These are phyloP conservation scores for Calocybe indica DNA, from an alignment of 768 basidiomycete species.

Conservation along the genomic window DNA sequence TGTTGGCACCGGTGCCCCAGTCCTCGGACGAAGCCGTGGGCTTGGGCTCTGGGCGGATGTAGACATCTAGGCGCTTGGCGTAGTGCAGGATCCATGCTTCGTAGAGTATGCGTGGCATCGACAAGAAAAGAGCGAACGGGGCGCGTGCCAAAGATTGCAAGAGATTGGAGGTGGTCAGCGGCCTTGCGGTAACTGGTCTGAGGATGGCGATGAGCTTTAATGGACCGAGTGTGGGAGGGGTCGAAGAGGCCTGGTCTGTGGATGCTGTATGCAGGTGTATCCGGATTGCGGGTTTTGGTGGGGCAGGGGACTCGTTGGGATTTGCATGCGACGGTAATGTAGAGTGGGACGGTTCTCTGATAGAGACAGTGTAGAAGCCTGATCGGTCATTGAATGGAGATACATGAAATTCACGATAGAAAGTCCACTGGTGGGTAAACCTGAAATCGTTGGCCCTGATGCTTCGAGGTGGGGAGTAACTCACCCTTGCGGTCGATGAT, in stretches of 20 bases:
- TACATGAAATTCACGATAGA: constrained; percentile 65
- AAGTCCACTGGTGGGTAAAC: constrained; percentile 60
- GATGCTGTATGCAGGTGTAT: constrained; percentile 29
- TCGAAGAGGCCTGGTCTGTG: constrained; percentile 5
- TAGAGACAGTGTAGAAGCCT: constrained; percentile 56
- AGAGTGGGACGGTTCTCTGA: constrained; percentile 40
- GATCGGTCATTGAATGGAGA: constrained; percentile 72
- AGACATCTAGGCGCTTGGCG: constrained; percentile 48
- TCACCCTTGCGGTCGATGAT: constrained; percentile 22
- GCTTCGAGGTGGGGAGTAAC: constrained; percentile 4
- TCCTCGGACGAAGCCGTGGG: constrained; percentile 23
- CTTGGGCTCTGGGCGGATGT: constrained; percentile 51
- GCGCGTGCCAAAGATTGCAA: constrained; percentile 31
- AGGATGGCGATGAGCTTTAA: constrained; percentile 53
- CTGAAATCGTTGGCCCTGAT: constrained; percentile 18
- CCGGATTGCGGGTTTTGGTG: constrained; percentile 32
- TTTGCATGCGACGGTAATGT: constrained; percentile 12
- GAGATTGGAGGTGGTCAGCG: constrained; percentile 32
- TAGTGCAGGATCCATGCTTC: constrained; percentile 61
- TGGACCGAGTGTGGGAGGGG: constrained; percentile 17
- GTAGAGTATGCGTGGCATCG: constrained; percentile 54
- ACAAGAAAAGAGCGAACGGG: constrained; percentile 50
- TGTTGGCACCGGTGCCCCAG: constrained; percentile 17
- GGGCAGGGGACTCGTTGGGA: constrained; percentile 8
- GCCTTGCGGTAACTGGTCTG: constrained; percentile 26